A percentile compares a stretch with the other conserved stretches of the same genome.
phyloP scores from a whole-genome alignment of 2,329 filamentous ascomycete genomes.

The Pseudopyrenochaeta lycopersici region DNA sequence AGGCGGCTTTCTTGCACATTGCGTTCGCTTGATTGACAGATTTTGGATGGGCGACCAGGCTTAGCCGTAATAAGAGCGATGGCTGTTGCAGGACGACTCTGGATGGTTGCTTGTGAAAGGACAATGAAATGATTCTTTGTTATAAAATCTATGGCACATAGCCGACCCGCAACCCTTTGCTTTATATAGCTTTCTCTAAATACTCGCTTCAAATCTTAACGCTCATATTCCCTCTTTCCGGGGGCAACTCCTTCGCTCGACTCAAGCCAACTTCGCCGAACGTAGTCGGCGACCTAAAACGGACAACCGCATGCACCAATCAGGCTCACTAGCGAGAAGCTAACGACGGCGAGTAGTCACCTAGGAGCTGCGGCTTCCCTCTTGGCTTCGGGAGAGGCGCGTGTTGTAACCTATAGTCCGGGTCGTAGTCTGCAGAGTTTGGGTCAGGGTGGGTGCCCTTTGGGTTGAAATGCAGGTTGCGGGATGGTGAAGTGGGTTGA shows the following conservation, averaged over 20 bases:
- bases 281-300: constrained; percentile 27
- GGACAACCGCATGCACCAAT: constrained; percentile 18
- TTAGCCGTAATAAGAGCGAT: background rate
- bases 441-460: constrained; percentile 2
- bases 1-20: constrained; percentile 74
- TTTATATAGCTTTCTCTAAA: background rate
- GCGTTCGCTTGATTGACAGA: constrained; percentile 10
- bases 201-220: background rate
- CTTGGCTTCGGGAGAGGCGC: constrained; percentile 22
- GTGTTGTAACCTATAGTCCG: constrained; percentile 13
- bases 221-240: background rate
- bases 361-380: constrained; percentile 1
- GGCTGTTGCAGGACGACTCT: too few relatives aligned
- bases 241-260: background rate
- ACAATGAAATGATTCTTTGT: too few relatives aligned
- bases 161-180: background rate
- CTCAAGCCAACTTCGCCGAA: constrained; percentile 17
- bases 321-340: background rate
- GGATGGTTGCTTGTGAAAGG: too few relatives aligned
- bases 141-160: too few relatives aligned
- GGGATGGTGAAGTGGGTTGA: background rate
- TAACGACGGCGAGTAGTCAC: constrained; percentile 2
- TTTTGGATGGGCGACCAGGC: background rate
- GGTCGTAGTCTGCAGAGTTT: constrained; percentile 2
- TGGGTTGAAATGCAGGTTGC: background rate